A percentile compares a stretch with the other conserved stretches of the same genome.
Evolutionary conservation across 441 rosid species (phyloP).

Genomic region (Pelargonium australe): DNA sequence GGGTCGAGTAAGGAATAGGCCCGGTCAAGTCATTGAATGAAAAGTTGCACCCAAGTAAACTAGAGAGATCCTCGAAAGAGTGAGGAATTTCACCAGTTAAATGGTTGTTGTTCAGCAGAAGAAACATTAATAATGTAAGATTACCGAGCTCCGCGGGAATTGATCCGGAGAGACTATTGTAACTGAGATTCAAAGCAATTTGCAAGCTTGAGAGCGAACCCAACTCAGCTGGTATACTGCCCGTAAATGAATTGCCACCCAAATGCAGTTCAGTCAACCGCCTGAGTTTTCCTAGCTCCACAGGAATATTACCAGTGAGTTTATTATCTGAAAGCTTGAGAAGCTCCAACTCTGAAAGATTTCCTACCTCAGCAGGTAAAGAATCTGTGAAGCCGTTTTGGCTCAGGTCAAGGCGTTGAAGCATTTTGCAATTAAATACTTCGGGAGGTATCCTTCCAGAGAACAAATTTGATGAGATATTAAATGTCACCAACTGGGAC

Average conservation of each 20-base stretch:
- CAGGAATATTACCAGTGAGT: slow-evolving; percentile 66
- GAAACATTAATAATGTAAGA: slow-evolving; percentile 60
- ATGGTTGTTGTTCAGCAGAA: slow-evolving; percentile 69
- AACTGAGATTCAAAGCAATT: slow-evolving; percentile 87
- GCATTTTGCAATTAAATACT: slow-evolving; percentile 71
- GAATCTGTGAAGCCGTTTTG: slow-evolving; percentile 50
- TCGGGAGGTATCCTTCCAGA: slow-evolving; percentile 59
- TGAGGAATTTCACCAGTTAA: slow-evolving; percentile 68
- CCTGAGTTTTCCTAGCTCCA: slow-evolving; percentile 64
- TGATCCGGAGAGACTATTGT: slow-evolving; percentile 54
- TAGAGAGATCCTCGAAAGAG: slow-evolving; percentile 59
- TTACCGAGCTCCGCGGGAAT: slow-evolving; percentile 75
- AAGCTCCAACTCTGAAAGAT: slow-evolving; percentile 71
- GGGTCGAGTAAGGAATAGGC: slow-evolving; percentile 47
- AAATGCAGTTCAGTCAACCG: slow-evolving; percentile 87
- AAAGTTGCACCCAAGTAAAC: slow-evolving; percentile 86
- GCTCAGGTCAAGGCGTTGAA: slow-evolving; percentile 90
- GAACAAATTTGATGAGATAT: slow-evolving; percentile 72
- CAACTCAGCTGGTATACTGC: slow-evolving; percentile 62
- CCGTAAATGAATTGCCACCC: slow-evolving; percentile 83
- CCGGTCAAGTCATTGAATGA: slow-evolving; percentile 81
- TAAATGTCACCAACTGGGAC: slow-evolving; percentile 70
- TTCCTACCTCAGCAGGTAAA: slow-evolving; percentile 72
- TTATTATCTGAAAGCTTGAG: slow-evolving; percentile 72
- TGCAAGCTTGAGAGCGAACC: slow-evolving; percentile 86